phyloP scores from a whole-genome alignment of 192 early-diverging fungal genomes.

The Coemansia sp. region DNA sequence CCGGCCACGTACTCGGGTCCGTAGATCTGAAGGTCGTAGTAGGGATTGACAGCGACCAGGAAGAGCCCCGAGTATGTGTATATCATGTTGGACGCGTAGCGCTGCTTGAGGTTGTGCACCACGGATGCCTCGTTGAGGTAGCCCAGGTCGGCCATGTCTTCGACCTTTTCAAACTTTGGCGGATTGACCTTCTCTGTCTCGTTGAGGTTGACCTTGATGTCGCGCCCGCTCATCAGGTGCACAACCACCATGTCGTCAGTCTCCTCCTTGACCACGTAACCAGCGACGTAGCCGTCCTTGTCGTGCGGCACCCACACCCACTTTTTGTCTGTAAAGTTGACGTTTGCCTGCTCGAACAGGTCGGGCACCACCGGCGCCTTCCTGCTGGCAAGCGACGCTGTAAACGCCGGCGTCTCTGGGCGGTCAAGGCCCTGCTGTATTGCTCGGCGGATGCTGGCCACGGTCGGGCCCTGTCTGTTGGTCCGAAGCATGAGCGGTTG shows the following conservation, averaged over 20 bases:
- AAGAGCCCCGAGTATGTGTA: conserved; percentile 99
- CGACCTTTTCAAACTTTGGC: conserved; percentile 97
- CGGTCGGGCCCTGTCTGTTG: conserved; percentile 43
- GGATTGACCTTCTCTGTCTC: conserved; percentile 97
- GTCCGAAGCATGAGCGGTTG: conserved; percentile 24
- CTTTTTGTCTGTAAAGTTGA: conserved; percentile 90
- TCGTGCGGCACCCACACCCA: conserved; percentile 97
- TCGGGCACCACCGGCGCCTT: conserved; percentile 42
- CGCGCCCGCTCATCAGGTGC: conserved; percentile 74
- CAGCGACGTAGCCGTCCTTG: conserved; percentile 86
- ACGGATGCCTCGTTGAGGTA: conserved; percentile 98
- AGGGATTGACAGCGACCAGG: conserved; percentile 97
- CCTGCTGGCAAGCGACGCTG: conserved; percentile 41
- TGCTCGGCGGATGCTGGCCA: conserved; percentile 55
- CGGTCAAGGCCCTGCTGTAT: conserved; percentile 55
- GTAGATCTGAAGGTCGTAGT: conserved; percentile 91
- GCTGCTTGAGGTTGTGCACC: conserved; percentile 91
- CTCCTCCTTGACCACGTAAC: conserved; percentile 75
- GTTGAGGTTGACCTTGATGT: conserved; percentile 72
- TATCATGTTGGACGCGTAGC: conserved; percentile 89
- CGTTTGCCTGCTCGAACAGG: conserved; percentile 59
- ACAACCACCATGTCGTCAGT: conserved; percentile 71
- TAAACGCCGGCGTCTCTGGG: conserved; percentile 41
- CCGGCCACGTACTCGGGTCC: conserved; percentile 63
- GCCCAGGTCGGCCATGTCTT: conserved; percentile 98